Conservation (phyloP, 2,329 filamentous ascomycete species). For the Pseudopyricularia javanii region DNA sequence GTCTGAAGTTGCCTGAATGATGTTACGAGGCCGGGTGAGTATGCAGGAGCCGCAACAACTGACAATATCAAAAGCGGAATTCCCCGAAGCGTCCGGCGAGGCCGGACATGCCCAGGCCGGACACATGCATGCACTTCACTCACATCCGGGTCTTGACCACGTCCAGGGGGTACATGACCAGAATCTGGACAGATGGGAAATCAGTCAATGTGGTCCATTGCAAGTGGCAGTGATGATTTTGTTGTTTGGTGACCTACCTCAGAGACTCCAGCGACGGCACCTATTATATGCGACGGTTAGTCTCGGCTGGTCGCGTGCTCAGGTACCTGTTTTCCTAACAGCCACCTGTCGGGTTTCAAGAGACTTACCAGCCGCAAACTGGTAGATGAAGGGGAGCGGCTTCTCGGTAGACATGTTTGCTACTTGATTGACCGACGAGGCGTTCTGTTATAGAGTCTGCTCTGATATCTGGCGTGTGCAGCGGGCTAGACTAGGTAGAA, state of each 20-base stretch:
- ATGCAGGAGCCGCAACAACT: background rate
- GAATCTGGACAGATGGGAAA: constrained; percentile 44
- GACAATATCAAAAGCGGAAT: too few species aligned
- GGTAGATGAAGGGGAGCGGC: constrained; percentile 84
- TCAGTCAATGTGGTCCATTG: background rate
- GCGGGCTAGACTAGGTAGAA: background rate
- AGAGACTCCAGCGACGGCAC: constrained; percentile 92
- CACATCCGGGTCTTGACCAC: constrained; percentile 97
- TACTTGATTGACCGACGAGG: background rate
- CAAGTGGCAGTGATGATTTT: constrained; percentile 9
- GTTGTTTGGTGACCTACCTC: constrained; percentile 49
- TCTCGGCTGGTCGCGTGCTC: constrained; percentile 6
- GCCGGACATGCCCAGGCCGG: background rate
- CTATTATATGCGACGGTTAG: constrained; percentile 26
- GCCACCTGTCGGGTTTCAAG: constrained; percentile 4
- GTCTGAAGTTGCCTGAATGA: constrained; percentile 69
- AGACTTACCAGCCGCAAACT: constrained; percentile 74
- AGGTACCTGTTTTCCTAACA: constrained; percentile 13
- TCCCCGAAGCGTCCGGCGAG: too few species aligned
- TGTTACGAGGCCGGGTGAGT: background rate
- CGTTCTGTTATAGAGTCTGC: background rate
- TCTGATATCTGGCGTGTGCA: background rate
- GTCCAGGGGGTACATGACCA: constrained; percentile 95
- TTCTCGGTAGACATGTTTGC: constrained; percentile 52
- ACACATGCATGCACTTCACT: constrained; percentile 21